These are phyloP conservation scores for Vickermania ingenoplastis DNA, from an alignment of 208 protist genomes.

Conservation along the genomic window DNA sequence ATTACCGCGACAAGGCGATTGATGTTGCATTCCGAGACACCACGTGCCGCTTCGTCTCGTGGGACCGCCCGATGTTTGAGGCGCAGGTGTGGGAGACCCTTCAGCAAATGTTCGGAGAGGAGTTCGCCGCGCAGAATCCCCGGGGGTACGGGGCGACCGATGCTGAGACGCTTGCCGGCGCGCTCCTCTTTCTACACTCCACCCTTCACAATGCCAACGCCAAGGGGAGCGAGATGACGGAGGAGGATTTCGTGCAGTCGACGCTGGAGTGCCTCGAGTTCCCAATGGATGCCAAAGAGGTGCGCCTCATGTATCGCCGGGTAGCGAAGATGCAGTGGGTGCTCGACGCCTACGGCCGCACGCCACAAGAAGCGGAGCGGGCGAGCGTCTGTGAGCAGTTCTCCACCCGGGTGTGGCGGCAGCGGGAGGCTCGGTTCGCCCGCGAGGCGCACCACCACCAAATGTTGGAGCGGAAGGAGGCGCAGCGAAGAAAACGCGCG, in stretches of 20 bases:
- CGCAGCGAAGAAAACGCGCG: neutral
- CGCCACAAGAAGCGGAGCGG: conserved; percentile 54
- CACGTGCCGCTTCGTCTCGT: conserved; percentile 83
- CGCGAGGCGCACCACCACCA: neutral
- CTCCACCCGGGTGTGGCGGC: conserved; percentile 18
- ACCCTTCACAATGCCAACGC: conserved; percentile 72
- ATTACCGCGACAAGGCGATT: conserved; percentile 58
- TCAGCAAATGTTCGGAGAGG: conserved; percentile 62
- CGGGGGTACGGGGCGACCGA: conserved; percentile 48
- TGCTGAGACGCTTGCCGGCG: conserved; percentile 73
- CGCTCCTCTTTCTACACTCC: conserved; percentile 81
- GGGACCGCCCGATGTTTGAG: conserved; percentile 84
- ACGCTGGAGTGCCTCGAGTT: conserved; percentile 66
- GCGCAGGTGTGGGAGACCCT: conserved; percentile 76
- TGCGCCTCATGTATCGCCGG: conserved; percentile 68
- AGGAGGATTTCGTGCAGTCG: conserved; percentile 48
- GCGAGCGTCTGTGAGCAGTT: conserved; percentile 17
- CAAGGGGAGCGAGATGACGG: conserved; percentile 38
- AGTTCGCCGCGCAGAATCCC: conserved; percentile 72
- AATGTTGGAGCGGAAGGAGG: conserved; percentile 1
- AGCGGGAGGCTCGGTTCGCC: conserved; percentile 1
- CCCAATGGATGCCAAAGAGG: conserved; percentile 42
- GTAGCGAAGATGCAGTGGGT: conserved; percentile 57
- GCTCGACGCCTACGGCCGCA: conserved; percentile 58
- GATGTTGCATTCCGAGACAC: conserved; percentile 81